Evolutionary conservation across 768 basidiomycete species (phyloP), one percentile per base, ranked within the genome.

Genomic region (Rhizopogon salebrosus): DNA sequence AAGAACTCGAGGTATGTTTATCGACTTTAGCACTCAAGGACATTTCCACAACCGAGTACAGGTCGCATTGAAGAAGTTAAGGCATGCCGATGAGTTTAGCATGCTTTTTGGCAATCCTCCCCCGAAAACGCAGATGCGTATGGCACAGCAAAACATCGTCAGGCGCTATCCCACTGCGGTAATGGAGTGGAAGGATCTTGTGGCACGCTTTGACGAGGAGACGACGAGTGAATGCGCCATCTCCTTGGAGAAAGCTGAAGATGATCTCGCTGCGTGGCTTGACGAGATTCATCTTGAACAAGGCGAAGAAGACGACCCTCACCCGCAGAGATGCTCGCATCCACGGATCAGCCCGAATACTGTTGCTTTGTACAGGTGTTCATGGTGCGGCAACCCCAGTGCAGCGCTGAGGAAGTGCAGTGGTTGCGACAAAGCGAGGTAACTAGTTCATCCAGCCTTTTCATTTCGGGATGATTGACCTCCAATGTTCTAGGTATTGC

Each of bases 331-430:
- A 51, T 67, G 71, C 34, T 65, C 69, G 11, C 74, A 77, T 48
- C 73, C 78, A 11, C 75, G 71, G 58, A 70, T 82, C 57, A 78
- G 73, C 53, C 62, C 65, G 18, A 80, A 82, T 41, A 67, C 69
- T 18, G 77, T 83, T 7, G 72, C 65, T 35, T 65, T 87, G 38
- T 85, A 82, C 64, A 67, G 75, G 23, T 87, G 85, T 59, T 82
- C 83, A 23, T 82, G 77, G 74, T 86, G 85, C 55, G 72, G 77
- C 6, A 85, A 84, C 53, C 83, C 83, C 6, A 84, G 79, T 46
- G 82, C 80, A 0, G 72, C 73, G 6, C 62, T 84, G 42, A 73
- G 74, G 56, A 83, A 80, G 62, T 84, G 82, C 55, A 62, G 66
- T 4, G 70, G 74, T 2, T 80, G 78, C 49, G 68, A 59, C 23